phyloP scores from a whole-genome alignment of 1,284 basidiomycete species.

The Blastosporella zonata region DNA sequence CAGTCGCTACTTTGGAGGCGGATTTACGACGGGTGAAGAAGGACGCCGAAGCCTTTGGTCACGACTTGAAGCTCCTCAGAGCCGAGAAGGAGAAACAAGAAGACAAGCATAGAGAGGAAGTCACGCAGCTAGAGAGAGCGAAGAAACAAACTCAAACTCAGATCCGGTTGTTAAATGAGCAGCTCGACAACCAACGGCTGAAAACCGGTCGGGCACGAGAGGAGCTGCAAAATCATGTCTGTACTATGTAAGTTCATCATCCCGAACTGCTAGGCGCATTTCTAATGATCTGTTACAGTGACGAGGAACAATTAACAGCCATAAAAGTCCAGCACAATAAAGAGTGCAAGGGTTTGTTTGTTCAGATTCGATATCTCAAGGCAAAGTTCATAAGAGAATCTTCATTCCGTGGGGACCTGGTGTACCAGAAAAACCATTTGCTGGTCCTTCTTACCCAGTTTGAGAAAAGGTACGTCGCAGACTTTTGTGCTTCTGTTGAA shows the following conservation, averaged over 20 bases:
- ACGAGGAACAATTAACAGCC: slow-evolving; percentile 48
- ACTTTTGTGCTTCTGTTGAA: not conserved
- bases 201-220: slow-evolving; percentile 43
- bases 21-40: slow-evolving; percentile 68
- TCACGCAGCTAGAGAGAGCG: slow-evolving; percentile 49
- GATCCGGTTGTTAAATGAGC: slow-evolving; percentile 62
- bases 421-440: slow-evolving; percentile 86
- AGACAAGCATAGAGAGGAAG: slow-evolving; percentile 50
- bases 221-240: slow-evolving; percentile 53
- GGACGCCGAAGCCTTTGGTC: slow-evolving; percentile 72
- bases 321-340: slow-evolving; percentile 72
- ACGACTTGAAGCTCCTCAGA: slow-evolving; percentile 66
- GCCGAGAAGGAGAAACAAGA: slow-evolving; percentile 65
- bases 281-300: slow-evolving; percentile 33
- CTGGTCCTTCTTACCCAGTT: slow-evolving; percentile 61
- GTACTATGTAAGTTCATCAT: slow-evolving; percentile 45
- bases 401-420: slow-evolving; percentile 74
- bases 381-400: slow-evolving; percentile 88
- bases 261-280: not conserved
- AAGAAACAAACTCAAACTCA: slow-evolving; percentile 67
- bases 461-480: slow-evolving; percentile 63
- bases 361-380: slow-evolving; percentile 91
- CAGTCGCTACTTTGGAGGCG: slow-evolving; percentile 60
- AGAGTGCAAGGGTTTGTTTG: slow-evolving; percentile 84
- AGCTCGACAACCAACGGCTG: slow-evolving; percentile 58